Evolutionary conservation across 2,329 filamentous ascomycete genomes (phyloP).

Genomic region (Colletotrichum euphorbiae): DNA sequence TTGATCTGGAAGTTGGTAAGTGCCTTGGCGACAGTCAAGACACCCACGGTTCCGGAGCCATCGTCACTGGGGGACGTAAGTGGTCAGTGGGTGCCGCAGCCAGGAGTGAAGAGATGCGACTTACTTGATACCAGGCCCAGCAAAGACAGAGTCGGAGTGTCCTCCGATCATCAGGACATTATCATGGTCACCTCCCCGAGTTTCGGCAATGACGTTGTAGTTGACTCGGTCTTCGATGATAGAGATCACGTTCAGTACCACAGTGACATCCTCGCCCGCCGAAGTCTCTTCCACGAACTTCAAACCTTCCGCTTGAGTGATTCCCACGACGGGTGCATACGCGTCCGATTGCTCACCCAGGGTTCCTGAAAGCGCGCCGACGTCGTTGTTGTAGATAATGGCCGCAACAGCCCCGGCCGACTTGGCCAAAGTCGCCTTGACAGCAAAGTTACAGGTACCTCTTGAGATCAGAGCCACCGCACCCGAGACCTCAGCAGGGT

Average conservation of each 20-base stretch:
- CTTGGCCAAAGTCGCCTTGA: slow-evolving; percentile 68
- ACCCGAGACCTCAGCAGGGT: slow-evolving; percentile 61
- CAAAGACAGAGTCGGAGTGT: slow-evolving; percentile 61
- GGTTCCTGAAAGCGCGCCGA: slow-evolving; percentile 64
- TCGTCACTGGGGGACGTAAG: slow-evolving; percentile 58
- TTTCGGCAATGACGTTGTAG: slow-evolving; percentile 64
- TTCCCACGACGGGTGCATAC: slow-evolving; percentile 64
- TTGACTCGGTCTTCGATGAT: slow-evolving; percentile 60
- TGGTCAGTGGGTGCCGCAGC: background rate
- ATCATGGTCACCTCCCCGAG: slow-evolving; percentile 58
- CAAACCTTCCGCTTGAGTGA: slow-evolving; percentile 60
- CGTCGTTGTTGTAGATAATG: slow-evolving; percentile 72
- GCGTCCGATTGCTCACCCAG: slow-evolving; percentile 59
- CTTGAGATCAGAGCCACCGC: slow-evolving; percentile 70
- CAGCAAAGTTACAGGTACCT: slow-evolving; percentile 68
- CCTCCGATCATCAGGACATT: slow-evolving; percentile 62
- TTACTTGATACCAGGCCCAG: slow-evolving; percentile 68
- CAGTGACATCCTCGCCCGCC: slow-evolving; percentile 48
- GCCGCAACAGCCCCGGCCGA: slow-evolving; percentile 67
- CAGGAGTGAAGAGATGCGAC: slow-evolving; percentile 23
- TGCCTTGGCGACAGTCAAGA: slow-evolving; percentile 59
- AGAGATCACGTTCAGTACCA: slow-evolving; percentile 57
- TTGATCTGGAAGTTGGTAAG: slow-evolving; percentile 57
- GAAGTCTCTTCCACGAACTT: slow-evolving; percentile 47
- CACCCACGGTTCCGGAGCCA: slow-evolving; percentile 64